Evolutionary conservation across 2,329 filamentous ascomycete species (phyloP), one percentile per base, ranked within the genome.

Genomic region (Aspergillus phoenicis): DNA sequence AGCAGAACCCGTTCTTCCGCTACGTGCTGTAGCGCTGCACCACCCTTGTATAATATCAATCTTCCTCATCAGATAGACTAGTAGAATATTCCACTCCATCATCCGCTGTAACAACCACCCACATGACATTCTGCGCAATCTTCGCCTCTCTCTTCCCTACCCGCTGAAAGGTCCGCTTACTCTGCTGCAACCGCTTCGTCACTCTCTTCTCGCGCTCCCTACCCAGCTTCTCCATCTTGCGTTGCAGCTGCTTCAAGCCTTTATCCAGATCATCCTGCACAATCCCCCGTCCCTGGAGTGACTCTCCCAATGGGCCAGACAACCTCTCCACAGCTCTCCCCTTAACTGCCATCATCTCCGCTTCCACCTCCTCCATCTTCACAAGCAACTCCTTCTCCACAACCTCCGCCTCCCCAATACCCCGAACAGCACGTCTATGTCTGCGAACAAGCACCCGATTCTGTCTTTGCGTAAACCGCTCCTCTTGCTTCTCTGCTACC

Each of bases 1-100:
- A 85, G 71, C 80, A 90, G 73, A 90, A 91, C 66, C 82, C 82
- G 1, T 87, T 87, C 69, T 91, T 91, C 66, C 78, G 82, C 67
- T 91, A 90, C 64, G 84, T 82, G 0, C 71, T 83, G 57, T 84
- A 55, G 49, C 55, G 51, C 48, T 8, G 1, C 10, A 6, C 4
- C 22, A 2, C 2, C 2, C 4, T n/a, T 43, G 15, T 17, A 11
- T 49, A 13, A 10, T n/a, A 28, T 49, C 4, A 17, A 11, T 28
- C 45, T 33, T 51, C 47, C 28, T 61, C 58, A 26, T 63, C 52
- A 39, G 39, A 61, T 11, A 64, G 48, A 60, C 62, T 52, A 52
- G 62, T 58, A 39, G 49, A 62, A 56, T 8, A 53, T 11, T 52
- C 60, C 22, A 41, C n/a, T 3, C 58, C 62, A 41, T 64, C 60